These are phyloP conservation scores for Hypericum androsaemum DNA, from an alignment of 345 rosid genomes.

Conservation along the genomic window DNA sequence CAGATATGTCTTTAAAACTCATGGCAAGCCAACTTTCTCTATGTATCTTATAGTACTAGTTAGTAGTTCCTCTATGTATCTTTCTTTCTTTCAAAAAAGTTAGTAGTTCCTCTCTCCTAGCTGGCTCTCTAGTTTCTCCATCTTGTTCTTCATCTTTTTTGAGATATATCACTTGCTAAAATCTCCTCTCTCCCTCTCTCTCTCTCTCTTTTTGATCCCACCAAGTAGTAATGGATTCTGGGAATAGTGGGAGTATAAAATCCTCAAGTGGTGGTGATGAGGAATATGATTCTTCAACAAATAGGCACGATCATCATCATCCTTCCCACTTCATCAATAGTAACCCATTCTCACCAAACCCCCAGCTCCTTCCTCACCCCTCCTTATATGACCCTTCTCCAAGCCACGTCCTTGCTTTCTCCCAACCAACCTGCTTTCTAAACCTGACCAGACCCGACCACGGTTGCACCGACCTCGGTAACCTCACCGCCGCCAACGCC, in stretches of 20 bases:
- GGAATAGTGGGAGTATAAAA: conserved; percentile 65
- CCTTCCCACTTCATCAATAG: too few relatives aligned
- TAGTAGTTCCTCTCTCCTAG: conserved; percentile 11
- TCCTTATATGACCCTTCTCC: conserved; percentile 29
- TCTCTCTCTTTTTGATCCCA: background rate
- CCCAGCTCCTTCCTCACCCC: conserved; percentile 18
- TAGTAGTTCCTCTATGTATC: conserved; percentile 12
- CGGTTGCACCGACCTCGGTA: conserved; percentile 12
- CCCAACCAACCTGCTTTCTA: conserved; percentile 19
- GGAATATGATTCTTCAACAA: conserved; percentile 36
- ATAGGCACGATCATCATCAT: conserved; percentile 18
- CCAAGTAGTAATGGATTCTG: conserved; percentile 52
- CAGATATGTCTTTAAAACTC: conserved; percentile 12
- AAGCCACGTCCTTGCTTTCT: conserved; percentile 22
- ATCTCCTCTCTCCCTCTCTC: conserved; percentile 3
- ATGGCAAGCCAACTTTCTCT: conserved; percentile 12
- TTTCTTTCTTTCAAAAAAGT: too few relatives aligned
- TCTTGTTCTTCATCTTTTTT: background rate
- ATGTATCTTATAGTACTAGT: conserved; percentile 11
- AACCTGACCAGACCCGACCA: conserved; percentile 27
- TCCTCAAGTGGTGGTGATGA: conserved; percentile 67
- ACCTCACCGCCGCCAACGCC: conserved; percentile 10
- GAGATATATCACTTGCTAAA: background rate
- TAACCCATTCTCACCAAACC: too few relatives aligned
- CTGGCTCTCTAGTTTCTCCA: background rate